Base-by-base conservation (phyloP, 2,329 filamentous ascomycete species). In the Dactylella cylindrospora region DNA sequence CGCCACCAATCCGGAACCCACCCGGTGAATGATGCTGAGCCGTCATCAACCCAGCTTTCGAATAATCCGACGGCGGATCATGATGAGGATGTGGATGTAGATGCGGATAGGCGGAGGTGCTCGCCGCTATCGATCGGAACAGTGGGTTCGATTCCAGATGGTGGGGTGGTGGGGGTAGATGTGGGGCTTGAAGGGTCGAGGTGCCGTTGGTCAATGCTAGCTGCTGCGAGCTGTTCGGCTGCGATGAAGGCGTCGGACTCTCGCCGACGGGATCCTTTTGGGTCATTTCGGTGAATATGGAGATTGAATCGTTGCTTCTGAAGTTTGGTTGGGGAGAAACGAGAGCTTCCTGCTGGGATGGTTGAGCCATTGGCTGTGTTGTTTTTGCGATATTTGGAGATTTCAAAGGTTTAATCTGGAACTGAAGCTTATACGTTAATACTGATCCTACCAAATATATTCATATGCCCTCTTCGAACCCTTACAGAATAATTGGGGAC, bases 81-180 rank as follows among this genome's bases (percentile, higher is more conserved):
- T 57, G 59, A 10, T 53, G 45, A 1, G 59, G 59, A 23, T 44
- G 59, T n/a, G 50, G 51, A 22, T 64, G 59, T 13, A 55, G 26
- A 52, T 55, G 51, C 25, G 59, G 51, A 26, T 55, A 52, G 8
- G 36, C 50, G 1, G 59, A 64, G 28, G 59, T 64, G 51, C 59
- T 64, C 6, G 50, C 51, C 23, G 59, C 59, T 40, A 64, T 64
- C 26, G 59, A 55, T 3, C 51, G 46, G 59, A 55, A 64, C 26
- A 64, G 23, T 20, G 59, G 59, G 19, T 64, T 64, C 5, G 26
- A 38, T 31, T 64, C 59, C 28, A 64, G 59, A 13, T 54, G 50
- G 32, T 54, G 50, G 35, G 51, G 46, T 28, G 50, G 59, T 13
- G 32, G 50, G 5, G 59, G 44, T n/a, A 51, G 50, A 8, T 22